Evolutionary conservation across 495 filamentous ascomycete genomes (phyloP).

Genomic region (Parathielavia hyrcaniae): DNA sequence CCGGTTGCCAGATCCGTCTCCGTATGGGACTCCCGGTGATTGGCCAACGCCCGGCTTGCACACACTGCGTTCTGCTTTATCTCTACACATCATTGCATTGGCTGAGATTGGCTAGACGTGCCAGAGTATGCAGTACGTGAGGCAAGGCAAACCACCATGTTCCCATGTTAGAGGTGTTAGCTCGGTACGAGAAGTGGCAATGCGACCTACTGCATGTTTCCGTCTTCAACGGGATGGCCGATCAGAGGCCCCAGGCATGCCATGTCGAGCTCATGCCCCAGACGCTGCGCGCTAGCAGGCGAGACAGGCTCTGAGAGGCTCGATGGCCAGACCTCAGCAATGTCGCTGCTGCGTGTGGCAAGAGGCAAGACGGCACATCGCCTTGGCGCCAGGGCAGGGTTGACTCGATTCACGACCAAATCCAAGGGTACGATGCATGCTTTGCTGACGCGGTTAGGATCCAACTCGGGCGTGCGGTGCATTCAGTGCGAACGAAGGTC

Average conservation of each 20-base stretch:
- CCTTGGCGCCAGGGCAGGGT: no score
- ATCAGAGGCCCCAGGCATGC: constrained; percentile 2
- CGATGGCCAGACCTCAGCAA: not conserved
- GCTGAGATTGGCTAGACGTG: constrained; percentile 17
- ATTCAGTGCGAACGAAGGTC: no score
- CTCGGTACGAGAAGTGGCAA: not conserved
- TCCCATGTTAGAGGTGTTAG: not conserved
- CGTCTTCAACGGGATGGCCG: not conserved
- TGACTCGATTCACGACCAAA: not conserved
- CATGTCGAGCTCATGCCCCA: constrained; percentile 10
- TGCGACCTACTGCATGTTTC: constrained; percentile 1
- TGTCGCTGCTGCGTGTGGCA: no score
- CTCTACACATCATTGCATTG: constrained; percentile 11
- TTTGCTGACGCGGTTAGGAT: not conserved
- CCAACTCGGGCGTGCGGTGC: no score
- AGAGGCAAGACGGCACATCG: no score
- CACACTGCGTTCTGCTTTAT: constrained; percentile 7
- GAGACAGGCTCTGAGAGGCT: no score
- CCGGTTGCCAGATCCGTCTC: constrained; percentile 5
- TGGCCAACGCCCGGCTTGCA: not conserved
- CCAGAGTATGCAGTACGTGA: no score
- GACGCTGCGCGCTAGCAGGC: no score
- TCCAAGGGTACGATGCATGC: not conserved
- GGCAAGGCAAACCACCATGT: not conserved
- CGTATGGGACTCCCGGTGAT: not conserved